A percentile compares a stretch with the other conserved stretches of the same genome.
phyloP scores from a whole-genome alignment of 208 protist genomes.

The Wallacemonas sp. region DNA sequence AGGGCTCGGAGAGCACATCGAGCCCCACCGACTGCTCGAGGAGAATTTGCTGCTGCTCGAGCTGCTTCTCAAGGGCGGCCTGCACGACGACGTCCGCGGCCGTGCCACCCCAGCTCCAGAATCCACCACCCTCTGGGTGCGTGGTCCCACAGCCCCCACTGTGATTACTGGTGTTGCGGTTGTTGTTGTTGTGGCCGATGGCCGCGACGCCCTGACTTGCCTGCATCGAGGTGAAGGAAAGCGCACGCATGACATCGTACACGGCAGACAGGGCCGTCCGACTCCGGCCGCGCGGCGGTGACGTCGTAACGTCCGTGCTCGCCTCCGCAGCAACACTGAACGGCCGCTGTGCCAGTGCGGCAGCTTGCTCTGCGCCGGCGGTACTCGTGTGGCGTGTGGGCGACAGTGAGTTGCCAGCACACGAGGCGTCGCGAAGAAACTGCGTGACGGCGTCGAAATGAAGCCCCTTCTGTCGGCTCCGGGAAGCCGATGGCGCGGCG shows the following conservation, averaged over 20 bases:
- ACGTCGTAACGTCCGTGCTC: too few relatives aligned
- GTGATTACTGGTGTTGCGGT: background rate
- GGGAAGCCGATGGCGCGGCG: background rate
- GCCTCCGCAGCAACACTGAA: too few relatives aligned
- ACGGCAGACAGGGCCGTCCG: background rate
- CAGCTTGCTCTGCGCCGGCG: too few relatives aligned
- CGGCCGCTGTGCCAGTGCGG: too few relatives aligned
- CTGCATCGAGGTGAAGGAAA: background rate
- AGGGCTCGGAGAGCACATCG: background rate
- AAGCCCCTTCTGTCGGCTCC: too few relatives aligned
- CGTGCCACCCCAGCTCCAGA: constrained; percentile 7
- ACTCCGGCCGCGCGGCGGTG: too few relatives aligned
- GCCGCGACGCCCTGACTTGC: too few relatives aligned
- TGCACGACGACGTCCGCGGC: constrained; percentile 7
- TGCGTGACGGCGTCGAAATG: too few relatives aligned
- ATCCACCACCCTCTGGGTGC: background rate
- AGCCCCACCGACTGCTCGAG: background rate
- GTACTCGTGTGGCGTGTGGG: too few relatives aligned
- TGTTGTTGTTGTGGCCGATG: background rate
- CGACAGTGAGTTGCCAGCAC: too few relatives aligned
- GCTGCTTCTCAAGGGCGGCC: background rate
- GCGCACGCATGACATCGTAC: background rate
- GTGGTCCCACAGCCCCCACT: background rate
- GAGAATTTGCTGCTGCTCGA: constrained; percentile 1
- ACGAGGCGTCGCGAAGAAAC: too few relatives aligned